Conservation (phyloP, 176 grass and related monocot genomes). For the Juncus effusus region DNA sequence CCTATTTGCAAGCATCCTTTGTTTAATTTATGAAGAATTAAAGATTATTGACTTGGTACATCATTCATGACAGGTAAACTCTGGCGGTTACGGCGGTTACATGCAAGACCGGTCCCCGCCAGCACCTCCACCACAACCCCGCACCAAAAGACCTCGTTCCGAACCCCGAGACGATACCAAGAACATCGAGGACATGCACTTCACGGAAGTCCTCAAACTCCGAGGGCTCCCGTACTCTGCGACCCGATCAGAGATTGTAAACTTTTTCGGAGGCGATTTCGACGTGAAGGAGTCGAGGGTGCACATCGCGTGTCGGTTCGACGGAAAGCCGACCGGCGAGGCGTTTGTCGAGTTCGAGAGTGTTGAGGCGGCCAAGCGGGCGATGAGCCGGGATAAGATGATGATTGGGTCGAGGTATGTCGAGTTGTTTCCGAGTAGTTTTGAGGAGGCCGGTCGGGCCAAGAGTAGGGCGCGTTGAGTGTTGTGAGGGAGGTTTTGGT, state of each 20-base stretch:
- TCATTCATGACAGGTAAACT: constrained; percentile 42
- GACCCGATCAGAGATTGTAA: constrained; percentile 53
- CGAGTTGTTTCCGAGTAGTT: constrained; percentile 73
- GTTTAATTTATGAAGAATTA: too few species aligned
- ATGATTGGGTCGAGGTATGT: constrained; percentile 83
- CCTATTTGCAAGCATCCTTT: too few species aligned
- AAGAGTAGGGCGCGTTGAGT: background rate
- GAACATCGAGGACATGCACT: constrained; percentile 54
- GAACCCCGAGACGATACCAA: constrained; percentile 43
- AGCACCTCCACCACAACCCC: constrained; percentile 42
- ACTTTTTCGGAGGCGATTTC: constrained; percentile 69
- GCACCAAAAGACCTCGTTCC: constrained; percentile 47
- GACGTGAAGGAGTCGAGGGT: constrained; percentile 65
- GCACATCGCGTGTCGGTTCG: constrained; percentile 54
- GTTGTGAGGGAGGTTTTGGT: too few species aligned
- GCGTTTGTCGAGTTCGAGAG: constrained; percentile 75
- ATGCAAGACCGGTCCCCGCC: constrained; percentile 47
- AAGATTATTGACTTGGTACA: too few species aligned
- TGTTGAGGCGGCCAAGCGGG: constrained; percentile 64
- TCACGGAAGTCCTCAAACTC: constrained; percentile 81
- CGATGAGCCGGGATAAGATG: constrained; percentile 96
- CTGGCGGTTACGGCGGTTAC: constrained; percentile 36
- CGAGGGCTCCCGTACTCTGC: constrained; percentile 84
- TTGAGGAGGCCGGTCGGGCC: constrained; percentile 53
- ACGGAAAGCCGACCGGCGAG: constrained; percentile 78